Percentiles rank a stretch among this genome's conserved stretches.
These are phyloP conservation scores for Heracleum sosnowskyi DNA, from an alignment of 129 eudicot species.

Conservation along the genomic window DNA sequence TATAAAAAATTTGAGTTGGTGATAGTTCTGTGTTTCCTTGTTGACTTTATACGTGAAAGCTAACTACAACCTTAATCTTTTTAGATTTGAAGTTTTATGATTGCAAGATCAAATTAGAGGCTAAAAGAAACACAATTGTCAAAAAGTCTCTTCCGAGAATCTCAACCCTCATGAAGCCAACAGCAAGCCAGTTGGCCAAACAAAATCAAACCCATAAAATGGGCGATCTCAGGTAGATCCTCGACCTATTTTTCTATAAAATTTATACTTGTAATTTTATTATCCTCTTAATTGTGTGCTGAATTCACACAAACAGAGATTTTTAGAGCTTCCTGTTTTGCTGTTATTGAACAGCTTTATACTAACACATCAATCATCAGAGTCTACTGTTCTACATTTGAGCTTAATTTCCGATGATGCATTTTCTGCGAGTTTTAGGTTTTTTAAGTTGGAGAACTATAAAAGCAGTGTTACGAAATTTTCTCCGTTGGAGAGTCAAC, in stretches of 20 bases:
- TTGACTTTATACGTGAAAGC: neutral
- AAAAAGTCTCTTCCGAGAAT: conserved; percentile 54
- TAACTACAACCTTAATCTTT: conserved; percentile 2
- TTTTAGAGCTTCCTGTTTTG: neutral
- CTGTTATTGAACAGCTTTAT: neutral
- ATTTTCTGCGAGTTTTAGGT: conserved; percentile 31
- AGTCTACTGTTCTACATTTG: neutral
- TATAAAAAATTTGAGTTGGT: neutral
- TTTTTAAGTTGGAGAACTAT: conserved; percentile 36
- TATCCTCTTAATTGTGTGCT: neutral
- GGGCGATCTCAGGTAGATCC: conserved; percentile 43
- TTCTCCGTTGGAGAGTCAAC: conserved; percentile 63
- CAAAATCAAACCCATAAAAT: conserved; percentile 53
- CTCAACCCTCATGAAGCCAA: conserved; percentile 97
- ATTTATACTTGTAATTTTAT: neutral
- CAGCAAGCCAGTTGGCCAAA: conserved; percentile 92
- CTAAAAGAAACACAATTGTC: conserved; percentile 34
- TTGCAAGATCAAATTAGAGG: conserved; percentile 26
- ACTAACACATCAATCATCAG: neutral
- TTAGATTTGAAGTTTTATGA: conserved; percentile 46
- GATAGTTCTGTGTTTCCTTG: neutral
- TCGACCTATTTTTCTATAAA: neutral
- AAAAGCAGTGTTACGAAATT: conserved; percentile 22
- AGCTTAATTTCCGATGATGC: conserved; percentile 4
- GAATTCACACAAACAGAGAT: neutral